Evolutionary conservation across 306 rosid genomes (phyloP), one percentile per base, ranked within the genome.

Genomic region (Lagenaria siceraria): DNA sequence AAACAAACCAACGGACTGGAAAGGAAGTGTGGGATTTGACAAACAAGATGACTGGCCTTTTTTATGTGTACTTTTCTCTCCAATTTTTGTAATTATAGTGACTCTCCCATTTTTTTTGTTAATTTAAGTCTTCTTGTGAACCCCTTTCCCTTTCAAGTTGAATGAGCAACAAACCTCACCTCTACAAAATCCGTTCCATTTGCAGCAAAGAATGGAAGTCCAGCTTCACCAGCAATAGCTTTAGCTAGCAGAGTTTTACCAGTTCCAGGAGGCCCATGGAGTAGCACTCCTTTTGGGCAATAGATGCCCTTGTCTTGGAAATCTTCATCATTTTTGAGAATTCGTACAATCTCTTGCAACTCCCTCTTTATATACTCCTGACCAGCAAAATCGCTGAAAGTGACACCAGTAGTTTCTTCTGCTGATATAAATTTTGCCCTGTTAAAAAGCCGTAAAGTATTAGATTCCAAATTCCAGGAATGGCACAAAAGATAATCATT

Each of bases 151-250:
- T 65, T 65, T 65, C 29, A 65, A 38, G 31, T 65, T 46, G 27
- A 19, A 65, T 36, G 73, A 65, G 73, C 59, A 43, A 63, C 62
- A 63, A 80, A 79, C 77, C 81, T 78, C 77, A 94, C 98, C 98
- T 94, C 98, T 73, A 94, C 98, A 84, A 94, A 94, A 80, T 92
- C 98, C 10, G 98, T 94, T 87, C 98, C 98, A 82, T 87, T 94
- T 76, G 93, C 96, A 72, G 98, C 98, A 84, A 94, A 94, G 79
- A 92, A 94, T 14, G 98, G 98, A 81, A 92, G 89, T 84, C 97
- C 98, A 36, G 98, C 97, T 88, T 94, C 98, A 65, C 98, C 98
- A 77, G 98, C 98, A 33, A 94, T 94, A 78, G 98, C 98, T 85
- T 92, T 94, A 78, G 98, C 98, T 81, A 94, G 90, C 80, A 94